Base-by-base conservation (phyloP, 73 alveolate genomes). In the Paramecium primaurelia region DNA sequence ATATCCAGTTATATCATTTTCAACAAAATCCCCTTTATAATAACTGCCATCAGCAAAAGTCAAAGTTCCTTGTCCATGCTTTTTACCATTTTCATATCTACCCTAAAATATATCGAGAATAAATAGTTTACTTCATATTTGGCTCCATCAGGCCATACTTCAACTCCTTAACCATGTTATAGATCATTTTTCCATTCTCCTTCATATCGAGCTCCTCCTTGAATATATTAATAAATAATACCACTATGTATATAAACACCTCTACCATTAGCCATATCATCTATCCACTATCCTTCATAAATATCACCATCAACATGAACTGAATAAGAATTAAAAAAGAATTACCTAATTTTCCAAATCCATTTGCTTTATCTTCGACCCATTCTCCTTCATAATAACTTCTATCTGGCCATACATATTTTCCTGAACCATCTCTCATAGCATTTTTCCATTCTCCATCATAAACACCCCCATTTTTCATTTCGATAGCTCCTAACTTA, bases 301-400 rank as follows among this genome's bases (percentile, higher is more conserved):
- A 92, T 58, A 60, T 92, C 97, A 3, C 97, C 96, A 77, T 93
- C 97, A 58, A 97, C 98, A 92, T 91, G 97, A 60, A 60, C 94
- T 71, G 11, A 9, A 45, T 44, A 45, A 10, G 77, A 12, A 73
- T 80, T 8, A 34, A 26, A 6, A 26, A 25, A 20, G 9, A 80
- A 9, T 6, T 44, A 80, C 91, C 75, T 80, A 95, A 94, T 92
- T 89, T 93, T 1, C 99, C 99, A 88, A 88, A 93, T 34, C 99
- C 99, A 95, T 95, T 89, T 51, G 97, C 97, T 86, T 97, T 97
- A 92, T 97, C 97, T 3, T 96, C 92, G n/a, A 25, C 77, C 99
- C 99, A 97, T 59, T 86, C 75, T 25, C 99, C 99, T 22, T 92
- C 97, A 77, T 96, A 96, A 71, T 44, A 44, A 44, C 94, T 58